Evolutionary conservation across 1,284 basidiomycete genomes (phyloP).

Genomic region (Austroboletus novae-zelandiae): DNA sequence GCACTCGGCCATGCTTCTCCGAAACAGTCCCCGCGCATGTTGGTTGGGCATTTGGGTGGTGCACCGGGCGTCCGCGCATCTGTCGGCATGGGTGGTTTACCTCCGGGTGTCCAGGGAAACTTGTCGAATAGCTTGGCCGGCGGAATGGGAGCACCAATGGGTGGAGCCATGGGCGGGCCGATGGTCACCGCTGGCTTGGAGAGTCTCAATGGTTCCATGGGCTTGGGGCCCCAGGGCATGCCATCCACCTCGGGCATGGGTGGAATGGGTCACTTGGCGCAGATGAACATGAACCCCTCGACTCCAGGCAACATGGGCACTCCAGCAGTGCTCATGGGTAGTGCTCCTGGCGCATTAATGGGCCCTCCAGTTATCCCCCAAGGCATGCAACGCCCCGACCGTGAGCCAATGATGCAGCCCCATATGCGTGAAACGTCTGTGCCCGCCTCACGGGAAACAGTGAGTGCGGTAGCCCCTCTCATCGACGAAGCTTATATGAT

Average conservation of each 20-base stretch:
- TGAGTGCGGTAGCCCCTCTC: slow-evolving; percentile 8
- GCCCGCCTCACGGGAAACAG: slow-evolving; percentile 25
- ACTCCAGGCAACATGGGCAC: slow-evolving; percentile 13
- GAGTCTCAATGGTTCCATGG: slow-evolving; percentile 17
- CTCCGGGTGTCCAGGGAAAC: slow-evolving; percentile 6
- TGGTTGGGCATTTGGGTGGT: slow-evolving; percentile 16
- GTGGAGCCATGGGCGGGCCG: slow-evolving; percentile 9
- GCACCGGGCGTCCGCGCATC: not conserved
- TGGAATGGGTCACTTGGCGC: slow-evolving; percentile 18
- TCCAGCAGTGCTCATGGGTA: slow-evolving; percentile 17
- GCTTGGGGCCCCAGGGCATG: slow-evolving; percentile 21
- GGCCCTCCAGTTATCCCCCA: slow-evolving; percentile 31
- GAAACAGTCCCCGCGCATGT: slow-evolving; percentile 29
- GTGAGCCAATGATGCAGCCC: slow-evolving; percentile 26
- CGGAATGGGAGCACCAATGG: slow-evolving; percentile 6
- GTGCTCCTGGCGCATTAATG: slow-evolving; percentile 19
- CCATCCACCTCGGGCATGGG: slow-evolving; percentile 15
- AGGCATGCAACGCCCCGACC: slow-evolving; percentile 23
- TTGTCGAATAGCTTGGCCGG: slow-evolving; percentile 15
- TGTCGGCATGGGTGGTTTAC: slow-evolving; percentile 11
- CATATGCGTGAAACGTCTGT: slow-evolving; percentile 25
- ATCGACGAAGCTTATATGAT: slow-evolving; percentile 3
- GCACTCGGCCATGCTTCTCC: slow-evolving; percentile 26
- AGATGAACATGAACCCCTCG: slow-evolving; percentile 19
- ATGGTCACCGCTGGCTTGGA: slow-evolving; percentile 14